Conservation (phyloP, 192 early-diverging fungal genomes). For the Entomortierella lignicola region DNA sequence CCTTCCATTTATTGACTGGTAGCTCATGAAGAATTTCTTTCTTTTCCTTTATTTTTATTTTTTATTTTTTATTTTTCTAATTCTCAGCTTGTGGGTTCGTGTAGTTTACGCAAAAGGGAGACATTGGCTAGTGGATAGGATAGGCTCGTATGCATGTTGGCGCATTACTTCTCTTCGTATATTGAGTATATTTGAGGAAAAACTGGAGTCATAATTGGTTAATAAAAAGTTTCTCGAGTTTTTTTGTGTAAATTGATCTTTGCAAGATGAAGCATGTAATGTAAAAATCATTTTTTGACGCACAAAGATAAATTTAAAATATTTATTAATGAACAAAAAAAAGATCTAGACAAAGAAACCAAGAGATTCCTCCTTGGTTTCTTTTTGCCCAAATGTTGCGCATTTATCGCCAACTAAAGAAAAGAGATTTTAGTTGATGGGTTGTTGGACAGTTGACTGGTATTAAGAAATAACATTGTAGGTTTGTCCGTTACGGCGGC, state of each 20-base stretch:
- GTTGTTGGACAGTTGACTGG: constrained; percentile 13
- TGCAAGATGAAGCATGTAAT: no score
- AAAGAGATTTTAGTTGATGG: constrained; percentile 24
- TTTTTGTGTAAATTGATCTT: no score
- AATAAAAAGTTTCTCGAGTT: no score
- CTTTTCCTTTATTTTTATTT: neutral
- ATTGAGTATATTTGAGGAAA: no score
- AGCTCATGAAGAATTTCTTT: neutral
- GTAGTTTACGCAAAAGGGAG: neutral
- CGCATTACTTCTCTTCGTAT: neutral
- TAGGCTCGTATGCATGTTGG: neutral
- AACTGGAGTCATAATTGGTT: no score
- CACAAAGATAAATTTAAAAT: no score
- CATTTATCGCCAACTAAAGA: neutral
- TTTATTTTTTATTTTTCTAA: neutral
- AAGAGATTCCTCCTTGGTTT: no score
- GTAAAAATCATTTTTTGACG: no score
- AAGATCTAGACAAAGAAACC: no score
- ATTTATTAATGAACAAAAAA: no score
- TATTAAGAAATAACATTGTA: constrained; percentile 32
- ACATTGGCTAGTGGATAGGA: neutral
- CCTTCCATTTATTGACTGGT: neutral
- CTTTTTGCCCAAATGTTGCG: no score
- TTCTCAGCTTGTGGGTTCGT: neutral
- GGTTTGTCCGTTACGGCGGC: constrained; percentile 16